These are phyloP conservation scores for Aspergillus neotritici DNA, from an alignment of 2,329 filamentous ascomycete genomes.

Conservation along the genomic window DNA sequence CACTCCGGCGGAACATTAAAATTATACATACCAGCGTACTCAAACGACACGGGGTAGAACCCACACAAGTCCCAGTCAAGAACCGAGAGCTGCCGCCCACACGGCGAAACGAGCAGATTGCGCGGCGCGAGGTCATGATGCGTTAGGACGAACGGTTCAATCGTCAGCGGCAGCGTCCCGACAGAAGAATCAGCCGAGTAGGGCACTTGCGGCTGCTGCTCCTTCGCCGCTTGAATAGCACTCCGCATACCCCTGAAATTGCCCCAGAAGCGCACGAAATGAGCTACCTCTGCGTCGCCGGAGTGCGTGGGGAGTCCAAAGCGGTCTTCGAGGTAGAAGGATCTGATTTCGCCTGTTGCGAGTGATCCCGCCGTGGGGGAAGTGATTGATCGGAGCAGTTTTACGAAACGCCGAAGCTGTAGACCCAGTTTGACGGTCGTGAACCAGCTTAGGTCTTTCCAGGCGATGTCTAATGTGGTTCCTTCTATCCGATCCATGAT, in stretches of 20 bases:
- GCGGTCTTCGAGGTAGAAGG: slow-evolving; percentile 20
- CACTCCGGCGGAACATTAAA: slow-evolving; percentile 10
- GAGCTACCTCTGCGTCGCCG: slow-evolving; percentile 9
- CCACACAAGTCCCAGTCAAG: slow-evolving; percentile 16
- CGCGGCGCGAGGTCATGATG: slow-evolving; percentile 19
- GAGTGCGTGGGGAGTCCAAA: slow-evolving; percentile 15
- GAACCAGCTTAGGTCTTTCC: slow-evolving; percentile 16
- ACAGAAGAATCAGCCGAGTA: neutral
- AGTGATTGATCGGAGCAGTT: slow-evolving; percentile 13
- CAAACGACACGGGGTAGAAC: slow-evolving; percentile 13
- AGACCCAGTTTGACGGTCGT: slow-evolving; percentile 15
- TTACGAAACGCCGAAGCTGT: slow-evolving; percentile 17
- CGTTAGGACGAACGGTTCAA: slow-evolving; percentile 12
- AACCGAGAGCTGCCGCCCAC: slow-evolving; percentile 11
- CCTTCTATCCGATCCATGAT: slow-evolving; percentile 19
- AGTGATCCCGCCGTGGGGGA: slow-evolving; percentile 19
- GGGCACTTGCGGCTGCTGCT: slow-evolving; percentile 1
- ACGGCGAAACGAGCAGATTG: slow-evolving; percentile 14
- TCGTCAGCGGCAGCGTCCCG: neutral
- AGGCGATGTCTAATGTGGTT: slow-evolving; percentile 13
- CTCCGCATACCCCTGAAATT: slow-evolving; percentile 13
- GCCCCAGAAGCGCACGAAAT: slow-evolving; percentile 19
- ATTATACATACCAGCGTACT: slow-evolving; percentile 16
- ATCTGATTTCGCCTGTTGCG: slow-evolving; percentile 8
- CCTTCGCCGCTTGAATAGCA: slow-evolving; percentile 10